phyloP scores from a whole-genome alignment of 257 asterid genomes.

The Perilla frutescens region DNA sequence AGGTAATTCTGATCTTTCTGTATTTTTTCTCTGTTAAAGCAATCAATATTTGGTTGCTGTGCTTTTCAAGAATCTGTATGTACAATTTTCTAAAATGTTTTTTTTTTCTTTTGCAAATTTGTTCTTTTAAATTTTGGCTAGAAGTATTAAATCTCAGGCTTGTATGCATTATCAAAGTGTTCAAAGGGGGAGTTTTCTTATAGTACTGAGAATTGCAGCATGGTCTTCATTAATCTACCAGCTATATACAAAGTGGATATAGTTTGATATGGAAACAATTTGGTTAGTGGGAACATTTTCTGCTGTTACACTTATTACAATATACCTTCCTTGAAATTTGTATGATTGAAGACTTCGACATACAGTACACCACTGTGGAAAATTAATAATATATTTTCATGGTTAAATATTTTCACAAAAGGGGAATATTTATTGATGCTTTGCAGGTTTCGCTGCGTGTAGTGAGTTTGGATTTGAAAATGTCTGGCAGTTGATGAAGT shows the following conservation, averaged over 20 bases:
- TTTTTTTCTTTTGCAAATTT: not conserved
- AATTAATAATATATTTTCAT: not conserved
- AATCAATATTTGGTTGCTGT: not conserved
- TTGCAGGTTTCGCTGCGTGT: not conserved
- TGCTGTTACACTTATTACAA: not conserved
- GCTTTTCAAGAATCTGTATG: not conserved
- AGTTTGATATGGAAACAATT: not conserved
- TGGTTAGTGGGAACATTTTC: too few species aligned
- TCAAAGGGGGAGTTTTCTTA: not conserved
- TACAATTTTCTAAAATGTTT: conserved; percentile 3
- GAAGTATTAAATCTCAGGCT: too few species aligned
- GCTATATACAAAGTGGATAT: not conserved
- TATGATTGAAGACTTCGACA: not conserved
- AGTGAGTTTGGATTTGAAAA: not conserved
- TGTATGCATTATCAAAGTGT: too few species aligned
- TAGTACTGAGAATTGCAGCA: not conserved
- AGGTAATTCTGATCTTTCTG: conserved; percentile 46
- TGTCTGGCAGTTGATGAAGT: conserved; percentile 1
- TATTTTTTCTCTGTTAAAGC: conserved; percentile 1
- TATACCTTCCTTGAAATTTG: too few species aligned
- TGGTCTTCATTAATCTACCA: not conserved
- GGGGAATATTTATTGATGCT: too few species aligned
- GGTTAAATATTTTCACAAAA: not conserved
- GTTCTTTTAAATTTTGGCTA: not conserved
- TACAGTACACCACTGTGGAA: not conserved